A percentile compares a stretch with the other conserved stretches of the same genome.
phyloP scores from a whole-genome alignment of 192 early-diverging fungal species.

The Polychytrium aggregatum region DNA sequence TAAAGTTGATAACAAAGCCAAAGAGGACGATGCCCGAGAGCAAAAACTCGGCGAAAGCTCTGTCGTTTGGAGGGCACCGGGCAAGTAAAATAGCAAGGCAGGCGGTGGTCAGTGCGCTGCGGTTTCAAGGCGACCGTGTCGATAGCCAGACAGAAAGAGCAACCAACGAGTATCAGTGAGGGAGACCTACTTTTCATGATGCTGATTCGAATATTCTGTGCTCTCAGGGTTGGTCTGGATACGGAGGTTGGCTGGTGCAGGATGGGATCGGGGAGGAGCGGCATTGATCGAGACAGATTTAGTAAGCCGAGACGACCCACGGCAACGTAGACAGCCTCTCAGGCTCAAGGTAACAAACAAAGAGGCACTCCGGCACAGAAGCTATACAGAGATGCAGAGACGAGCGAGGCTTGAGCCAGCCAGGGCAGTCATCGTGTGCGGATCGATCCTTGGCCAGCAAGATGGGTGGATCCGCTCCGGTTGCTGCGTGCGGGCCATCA shows the following conservation, averaged over 20 bases:
- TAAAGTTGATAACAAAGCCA: conserved; percentile 82
- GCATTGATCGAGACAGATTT: not conserved
- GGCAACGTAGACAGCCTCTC: no score
- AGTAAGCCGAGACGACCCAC: not conserved
- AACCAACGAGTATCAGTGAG: no score
- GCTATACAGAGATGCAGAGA: not conserved
- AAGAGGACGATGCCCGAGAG: conserved; percentile 78
- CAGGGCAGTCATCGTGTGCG: not conserved
- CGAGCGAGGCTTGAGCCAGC: no score
- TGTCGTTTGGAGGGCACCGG: conserved; percentile 14
- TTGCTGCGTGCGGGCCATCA: not conserved
- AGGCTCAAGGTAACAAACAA: no score
- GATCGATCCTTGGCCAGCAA: not conserved
- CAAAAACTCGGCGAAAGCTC: conserved; percentile 89
- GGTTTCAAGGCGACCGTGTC: no score
- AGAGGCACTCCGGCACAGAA: no score
- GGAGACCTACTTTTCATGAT: conserved; percentile 65
- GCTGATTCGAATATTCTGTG: conserved; percentile 53
- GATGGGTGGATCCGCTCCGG: not conserved
- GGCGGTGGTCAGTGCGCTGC: not conserved
- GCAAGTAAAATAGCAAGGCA: not conserved
- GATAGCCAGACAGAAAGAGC: no score
- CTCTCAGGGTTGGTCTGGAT: conserved; percentile 87
- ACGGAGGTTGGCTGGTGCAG: conserved; percentile 67
- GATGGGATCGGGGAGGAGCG: not conserved